Evolutionary conservation across 352 stramenopile genomes (phyloP), one percentile per base, ranked within the genome.

Genomic region (Thraustochytrium sp.): DNA sequence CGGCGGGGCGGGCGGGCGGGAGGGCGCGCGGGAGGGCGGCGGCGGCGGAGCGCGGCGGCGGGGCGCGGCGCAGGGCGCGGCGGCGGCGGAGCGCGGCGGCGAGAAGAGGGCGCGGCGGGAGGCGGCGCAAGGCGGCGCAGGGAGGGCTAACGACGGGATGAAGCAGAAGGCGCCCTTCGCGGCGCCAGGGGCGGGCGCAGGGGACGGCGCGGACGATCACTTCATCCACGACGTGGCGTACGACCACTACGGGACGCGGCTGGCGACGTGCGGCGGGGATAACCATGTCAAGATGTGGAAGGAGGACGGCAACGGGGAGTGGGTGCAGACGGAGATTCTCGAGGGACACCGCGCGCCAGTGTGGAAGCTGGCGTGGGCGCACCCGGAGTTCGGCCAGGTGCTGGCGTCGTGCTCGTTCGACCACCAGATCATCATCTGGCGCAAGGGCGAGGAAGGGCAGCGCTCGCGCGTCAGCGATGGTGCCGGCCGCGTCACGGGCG

Each of bases 321-420:
- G 93, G 92, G 87, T 90, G 34, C 36, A n/a, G 51, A 74, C 16
- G 55, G 21, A 4, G 55, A 51, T n/a, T n/a, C 89, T 94, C 42
- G 87, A 93, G 84, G 90, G 93, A 82, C 94, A 98, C 89, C 93
- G 91, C 84, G 94, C 92, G 11, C 92, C 92, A 36, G 94, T 98
- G 8, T 97, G 91, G 89, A 96, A 95, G 85, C 87, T 98, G 55
- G 92, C 90, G 62, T 98, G 94, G 94, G 93, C 92, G 0, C 94
- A 98, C 85, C 94, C 95, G 0, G 94, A 98, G 89, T 98, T 97
- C 87, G 95, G 95, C 62, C 92, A 97, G 89, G 92, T 98, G 82
- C 77, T 98, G 54, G 95, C 95, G 63, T 98, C 93, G 5, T 97
- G 92, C 87, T 92, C 93, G 51, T 94, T 95, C 56, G 93, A 98